Evolutionary conservation across 768 basidiomycete genomes (phyloP).

Genomic region (Phanerochaete sordida): DNA sequence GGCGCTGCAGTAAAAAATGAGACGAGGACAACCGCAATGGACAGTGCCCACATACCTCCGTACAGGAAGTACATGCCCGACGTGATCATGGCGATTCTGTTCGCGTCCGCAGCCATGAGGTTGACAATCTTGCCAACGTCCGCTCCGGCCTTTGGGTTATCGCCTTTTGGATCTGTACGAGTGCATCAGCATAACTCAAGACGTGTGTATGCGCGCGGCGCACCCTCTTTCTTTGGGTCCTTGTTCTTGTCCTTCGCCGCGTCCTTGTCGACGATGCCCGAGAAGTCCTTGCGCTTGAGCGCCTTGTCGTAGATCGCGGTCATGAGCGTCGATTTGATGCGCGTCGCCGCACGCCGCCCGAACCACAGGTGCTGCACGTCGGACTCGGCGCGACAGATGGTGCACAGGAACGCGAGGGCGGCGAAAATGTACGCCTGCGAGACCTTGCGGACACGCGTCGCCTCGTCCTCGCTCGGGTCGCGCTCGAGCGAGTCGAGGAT

Average conservation of each 20-base stretch:
- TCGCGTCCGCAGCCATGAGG: constrained; percentile 80
- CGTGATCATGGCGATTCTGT: constrained; percentile 50
- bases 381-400: constrained; percentile 57
- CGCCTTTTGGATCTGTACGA: constrained; percentile 25
- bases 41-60: constrained; percentile 40
- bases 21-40: not conserved
- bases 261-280: constrained; percentile 63
- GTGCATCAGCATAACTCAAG: not conserved
- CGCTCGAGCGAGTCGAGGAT: constrained; percentile 57
- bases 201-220: not conserved
- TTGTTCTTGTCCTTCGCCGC: constrained; percentile 35
- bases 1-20: constrained; percentile 43
- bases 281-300: constrained; percentile 77
- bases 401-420: constrained; percentile 64
- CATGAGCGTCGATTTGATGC: constrained; percentile 79
- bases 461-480: constrained; percentile 18
- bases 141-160: constrained; percentile 69
- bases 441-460: constrained; percentile 31
- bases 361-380: constrained; percentile 80
- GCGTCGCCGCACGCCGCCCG: constrained; percentile 68
- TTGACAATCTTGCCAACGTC: constrained; percentile 90
- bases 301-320: constrained; percentile 87
- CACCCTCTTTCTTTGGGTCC: constrained; percentile 18
- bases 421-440: constrained; percentile 76
- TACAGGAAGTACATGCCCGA: constrained; percentile 66